Evolutionary conservation across 768 basidiomycete genomes (phyloP).

Genomic region (Mrakia frigida): DNA sequence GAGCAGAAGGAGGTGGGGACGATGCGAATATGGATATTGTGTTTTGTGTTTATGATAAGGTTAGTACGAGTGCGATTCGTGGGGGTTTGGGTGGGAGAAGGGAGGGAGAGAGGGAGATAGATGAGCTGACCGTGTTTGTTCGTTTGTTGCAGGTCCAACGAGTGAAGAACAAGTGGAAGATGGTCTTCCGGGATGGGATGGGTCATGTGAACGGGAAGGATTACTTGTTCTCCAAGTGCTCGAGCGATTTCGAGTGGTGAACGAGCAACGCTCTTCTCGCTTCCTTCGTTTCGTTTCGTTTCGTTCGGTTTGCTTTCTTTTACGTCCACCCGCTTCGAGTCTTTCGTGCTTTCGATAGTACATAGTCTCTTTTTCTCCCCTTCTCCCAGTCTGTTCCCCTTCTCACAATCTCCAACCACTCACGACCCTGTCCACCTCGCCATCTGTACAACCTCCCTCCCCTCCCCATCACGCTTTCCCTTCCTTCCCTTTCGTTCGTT

Average conservation of each 20-base stretch:
- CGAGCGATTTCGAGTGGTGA: conserved; percentile 45
- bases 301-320: too few species aligned
- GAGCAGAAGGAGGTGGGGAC: conserved; percentile 64
- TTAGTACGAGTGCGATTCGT: conserved; percentile 41
- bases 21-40: conserved; percentile 82
- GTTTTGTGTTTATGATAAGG: conserved; percentile 98
- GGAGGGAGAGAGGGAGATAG: background rate
- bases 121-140: background rate
- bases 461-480: too few species aligned
- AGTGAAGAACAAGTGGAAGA: conserved; percentile 99
- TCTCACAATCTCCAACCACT: too few species aligned
- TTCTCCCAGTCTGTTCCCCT: too few species aligned
- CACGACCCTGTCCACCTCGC: too few species aligned
- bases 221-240: conserved; percentile 94
- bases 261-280: too few species aligned
- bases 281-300: too few species aligned
- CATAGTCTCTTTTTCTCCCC: too few species aligned
- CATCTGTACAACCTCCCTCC: too few species aligned
- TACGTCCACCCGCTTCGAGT: too few species aligned
- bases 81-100: background rate
- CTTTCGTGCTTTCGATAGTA: too few species aligned
- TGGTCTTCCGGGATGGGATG: conserved; percentile 94
- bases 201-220: conserved; percentile 95
- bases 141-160: conserved; percentile 67
- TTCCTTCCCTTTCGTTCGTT: too few species aligned